Conservation (phyloP, 78 protist genomes). For the Tieghemostelium lacteum region DNA sequence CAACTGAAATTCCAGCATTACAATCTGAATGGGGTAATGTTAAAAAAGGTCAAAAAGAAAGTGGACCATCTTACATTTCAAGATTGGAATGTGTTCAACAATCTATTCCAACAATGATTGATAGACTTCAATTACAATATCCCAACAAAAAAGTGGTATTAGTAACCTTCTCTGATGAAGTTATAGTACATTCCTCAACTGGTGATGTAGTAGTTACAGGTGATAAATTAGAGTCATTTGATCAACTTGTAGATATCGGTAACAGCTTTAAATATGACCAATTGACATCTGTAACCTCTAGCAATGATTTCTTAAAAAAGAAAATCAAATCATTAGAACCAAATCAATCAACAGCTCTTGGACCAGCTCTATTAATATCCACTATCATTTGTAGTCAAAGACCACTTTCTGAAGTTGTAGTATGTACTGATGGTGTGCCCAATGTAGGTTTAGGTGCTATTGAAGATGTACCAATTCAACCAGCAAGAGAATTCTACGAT, state of each 20-base stretch:
- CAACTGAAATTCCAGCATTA: constrained; percentile 76
- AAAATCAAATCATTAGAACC: constrained; percentile 48
- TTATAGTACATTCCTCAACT: constrained; percentile 24
- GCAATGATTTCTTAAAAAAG: constrained; percentile 16
- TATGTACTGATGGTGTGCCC: constrained; percentile 87
- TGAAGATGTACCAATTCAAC: constrained; percentile 49
- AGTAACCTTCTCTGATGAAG: constrained; percentile 85
- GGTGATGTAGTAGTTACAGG: constrained; percentile 51
- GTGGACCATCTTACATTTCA: constrained; percentile 69
- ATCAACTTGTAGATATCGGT: constrained; percentile 37
- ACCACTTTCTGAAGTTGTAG: constrained; percentile 56
- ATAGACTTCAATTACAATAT: constrained; percentile 35
- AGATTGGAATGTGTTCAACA: constrained; percentile 86
- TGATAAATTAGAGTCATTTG: constrained; percentile 62
- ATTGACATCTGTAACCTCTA: neutral
- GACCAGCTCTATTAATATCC: constrained; percentile 72
- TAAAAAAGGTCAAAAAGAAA: neutral
- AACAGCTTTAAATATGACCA: neutral
- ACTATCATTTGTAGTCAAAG: constrained; percentile 67
- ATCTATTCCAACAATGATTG: constrained; percentile 81
- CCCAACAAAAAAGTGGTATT: constrained; percentile 80
- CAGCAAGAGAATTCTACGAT: constrained; percentile 53
- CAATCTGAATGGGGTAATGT: constrained; percentile 63
- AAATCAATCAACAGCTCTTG: constrained; percentile 80
- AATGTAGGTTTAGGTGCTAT: constrained; percentile 78